Conservation (phyloP, 2,329 filamentous ascomycete species). For the Ophiostoma sp. region DNA sequence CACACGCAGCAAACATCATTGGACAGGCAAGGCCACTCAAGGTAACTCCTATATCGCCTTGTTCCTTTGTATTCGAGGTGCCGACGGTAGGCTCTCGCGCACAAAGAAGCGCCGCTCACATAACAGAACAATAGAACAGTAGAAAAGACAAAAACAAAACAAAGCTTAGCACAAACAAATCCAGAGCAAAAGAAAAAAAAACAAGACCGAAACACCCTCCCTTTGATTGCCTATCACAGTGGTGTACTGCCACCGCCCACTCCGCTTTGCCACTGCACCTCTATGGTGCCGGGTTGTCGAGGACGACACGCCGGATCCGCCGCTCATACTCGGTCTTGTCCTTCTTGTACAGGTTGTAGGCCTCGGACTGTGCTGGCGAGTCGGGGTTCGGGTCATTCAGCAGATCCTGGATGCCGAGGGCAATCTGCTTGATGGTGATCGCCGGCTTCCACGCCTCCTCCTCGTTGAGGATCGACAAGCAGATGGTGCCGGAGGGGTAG, state of each 20-base stretch:
- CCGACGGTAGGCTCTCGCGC: not conserved
- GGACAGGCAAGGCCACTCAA: not conserved
- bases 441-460: slow-evolving; percentile 98
- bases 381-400: slow-evolving; percentile 96
- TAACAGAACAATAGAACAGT: not conserved
- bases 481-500: slow-evolving; percentile 96
- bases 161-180: not conserved
- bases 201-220: not conserved
- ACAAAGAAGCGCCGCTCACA: slow-evolving; percentile 10
- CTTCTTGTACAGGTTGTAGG: slow-evolving; percentile 94
- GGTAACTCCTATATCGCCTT: slow-evolving; percentile 19
- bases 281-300: slow-evolving; percentile 75
- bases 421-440: slow-evolving; percentile 96
- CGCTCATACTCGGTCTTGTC: slow-evolving; percentile 82
- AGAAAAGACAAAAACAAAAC: not conserved
- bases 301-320: slow-evolving; percentile 78
- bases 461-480: slow-evolving; percentile 93
- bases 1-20: not conserved
- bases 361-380: slow-evolving; percentile 92
- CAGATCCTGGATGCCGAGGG: slow-evolving; percentile 91
- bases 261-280: too few relatives aligned
- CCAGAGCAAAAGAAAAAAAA: not conserved
- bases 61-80: slow-evolving; percentile 9
- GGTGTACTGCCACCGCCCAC: too few relatives aligned
- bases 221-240: too few relatives aligned